A percentile compares a stretch with the other conserved stretches of the same genome.
phyloP scores from a whole-genome alignment of 305 asterid species.

The Fraxinus albicans region DNA sequence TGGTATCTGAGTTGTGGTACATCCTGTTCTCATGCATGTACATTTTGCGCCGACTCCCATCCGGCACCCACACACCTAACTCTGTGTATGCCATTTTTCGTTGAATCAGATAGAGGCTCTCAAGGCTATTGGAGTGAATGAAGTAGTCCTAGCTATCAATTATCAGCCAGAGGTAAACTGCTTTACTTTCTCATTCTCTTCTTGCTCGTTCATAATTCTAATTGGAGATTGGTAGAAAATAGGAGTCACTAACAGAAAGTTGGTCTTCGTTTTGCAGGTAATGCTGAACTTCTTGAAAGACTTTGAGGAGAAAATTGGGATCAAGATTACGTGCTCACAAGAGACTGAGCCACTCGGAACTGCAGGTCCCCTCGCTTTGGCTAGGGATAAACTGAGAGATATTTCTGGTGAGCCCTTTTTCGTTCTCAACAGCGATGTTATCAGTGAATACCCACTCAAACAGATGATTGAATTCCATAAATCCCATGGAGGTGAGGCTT shows the following conservation, averaged over 20 bases:
- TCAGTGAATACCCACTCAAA: constrained; percentile 82
- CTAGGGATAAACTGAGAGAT: constrained; percentile 79
- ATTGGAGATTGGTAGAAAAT: background rate
- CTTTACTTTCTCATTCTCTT: background rate
- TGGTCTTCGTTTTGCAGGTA: constrained; percentile 42
- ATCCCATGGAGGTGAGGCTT: constrained; percentile 95
- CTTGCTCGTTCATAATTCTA: background rate
- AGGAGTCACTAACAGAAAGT: background rate
- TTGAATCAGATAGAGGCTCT: constrained; percentile 77
- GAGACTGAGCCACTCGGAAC: constrained; percentile 97
- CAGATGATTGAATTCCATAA: constrained; percentile 89
- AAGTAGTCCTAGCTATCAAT: constrained; percentile 90
- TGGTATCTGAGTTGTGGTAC: background rate
- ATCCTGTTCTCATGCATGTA: background rate
- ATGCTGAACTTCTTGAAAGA: constrained; percentile 95
- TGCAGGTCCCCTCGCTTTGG: constrained; percentile 96
- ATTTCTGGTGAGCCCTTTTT: constrained; percentile 81
- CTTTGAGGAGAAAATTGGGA: constrained; percentile 78
- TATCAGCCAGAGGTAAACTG: constrained; percentile 86
- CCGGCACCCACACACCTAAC: background rate
- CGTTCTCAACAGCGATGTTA: constrained; percentile 91
- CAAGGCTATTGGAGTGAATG: constrained; percentile 88
- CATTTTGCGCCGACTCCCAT: background rate
- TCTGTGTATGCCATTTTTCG: background rate
- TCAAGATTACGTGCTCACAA: constrained; percentile 84